These are phyloP conservation scores for Pulveroboletus sp. DNA, from an alignment of 768 basidiomycete genomes.

Conservation along the genomic window DNA sequence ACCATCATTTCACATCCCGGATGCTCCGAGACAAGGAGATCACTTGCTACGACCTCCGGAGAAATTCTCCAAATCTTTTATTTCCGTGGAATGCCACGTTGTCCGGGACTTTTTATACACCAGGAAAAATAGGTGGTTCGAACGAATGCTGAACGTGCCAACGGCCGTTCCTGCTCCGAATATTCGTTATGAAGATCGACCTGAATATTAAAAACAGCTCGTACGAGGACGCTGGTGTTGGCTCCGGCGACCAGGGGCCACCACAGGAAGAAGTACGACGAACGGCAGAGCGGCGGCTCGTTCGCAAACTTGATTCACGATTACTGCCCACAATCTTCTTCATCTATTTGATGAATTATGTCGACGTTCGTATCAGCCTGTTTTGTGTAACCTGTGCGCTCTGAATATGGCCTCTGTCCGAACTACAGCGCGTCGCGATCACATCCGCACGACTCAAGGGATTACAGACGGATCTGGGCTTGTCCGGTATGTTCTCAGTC, in stretches of 20 bases:
- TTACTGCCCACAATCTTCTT: conserved; percentile 54
- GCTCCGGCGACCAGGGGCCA: neutral
- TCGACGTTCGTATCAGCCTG: conserved; percentile 43
- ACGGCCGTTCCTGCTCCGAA: neutral
- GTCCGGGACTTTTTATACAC: conserved; percentile 5
- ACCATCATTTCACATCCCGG: no score
- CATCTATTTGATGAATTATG: conserved; percentile 65
- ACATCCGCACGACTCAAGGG: conserved; percentile 48
- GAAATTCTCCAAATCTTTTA: no score
- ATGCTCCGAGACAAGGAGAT: no score
- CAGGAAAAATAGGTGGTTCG: neutral
- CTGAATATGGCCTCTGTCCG: neutral
- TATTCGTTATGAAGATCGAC: conserved; percentile 10
- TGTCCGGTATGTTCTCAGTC: conserved; percentile 35
- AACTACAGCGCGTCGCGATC: conserved; percentile 42
- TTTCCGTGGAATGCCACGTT: no score
- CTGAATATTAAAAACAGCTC: conserved; percentile 16
- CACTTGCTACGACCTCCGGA: no score
- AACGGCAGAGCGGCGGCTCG: conserved; percentile 32
- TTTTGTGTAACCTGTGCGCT: neutral
- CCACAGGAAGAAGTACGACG: conserved; percentile 5
- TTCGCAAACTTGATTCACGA: conserved; percentile 53
- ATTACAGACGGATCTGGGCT: conserved; percentile 44
- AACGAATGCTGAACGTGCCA: no score
- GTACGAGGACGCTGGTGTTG: neutral